Conservation (phyloP, 805 yeast genomes). For the Cyberlindnera americana region DNA sequence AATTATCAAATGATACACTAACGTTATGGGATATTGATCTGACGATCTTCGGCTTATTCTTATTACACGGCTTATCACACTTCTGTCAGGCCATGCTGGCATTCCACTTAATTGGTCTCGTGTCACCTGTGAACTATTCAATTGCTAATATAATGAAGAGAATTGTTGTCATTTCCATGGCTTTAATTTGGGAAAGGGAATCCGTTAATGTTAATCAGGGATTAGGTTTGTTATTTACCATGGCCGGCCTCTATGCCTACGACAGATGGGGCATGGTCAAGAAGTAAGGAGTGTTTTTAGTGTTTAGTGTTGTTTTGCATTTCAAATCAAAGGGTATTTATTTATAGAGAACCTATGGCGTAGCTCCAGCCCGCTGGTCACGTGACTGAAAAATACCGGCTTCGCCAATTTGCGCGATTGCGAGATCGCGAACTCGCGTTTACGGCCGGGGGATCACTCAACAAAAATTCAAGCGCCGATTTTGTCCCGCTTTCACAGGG, state of each 20-base stretch:
- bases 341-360: too few species aligned
- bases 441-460: too few species aligned
- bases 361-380: too few species aligned
- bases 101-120: conserved; percentile 67
- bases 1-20: conserved; percentile 32
- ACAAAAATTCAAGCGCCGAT: too few species aligned
- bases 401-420: too few species aligned
- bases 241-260: conserved; percentile 63
- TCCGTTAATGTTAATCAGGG: conserved; percentile 39
- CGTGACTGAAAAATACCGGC: too few species aligned
- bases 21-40: conserved; percentile 30
- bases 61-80: conserved; percentile 66
- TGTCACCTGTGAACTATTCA: conserved; percentile 75
- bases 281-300: conserved; percentile 7
- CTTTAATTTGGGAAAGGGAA: conserved; percentile 61
- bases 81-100: conserved; percentile 72
- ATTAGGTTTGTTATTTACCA: conserved; percentile 52
- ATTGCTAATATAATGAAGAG: conserved; percentile 76
- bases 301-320: neutral
- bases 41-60: conserved; percentile 35
- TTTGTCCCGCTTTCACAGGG: too few species aligned
- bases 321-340: neutral
- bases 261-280: conserved; percentile 58
- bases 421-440: too few species aligned
- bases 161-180: conserved; percentile 63